Evolutionary conservation across 202 grass and related monocot species (phyloP), one percentile per base, ranked within the genome.

Genomic region (Setaria italica): DNA sequence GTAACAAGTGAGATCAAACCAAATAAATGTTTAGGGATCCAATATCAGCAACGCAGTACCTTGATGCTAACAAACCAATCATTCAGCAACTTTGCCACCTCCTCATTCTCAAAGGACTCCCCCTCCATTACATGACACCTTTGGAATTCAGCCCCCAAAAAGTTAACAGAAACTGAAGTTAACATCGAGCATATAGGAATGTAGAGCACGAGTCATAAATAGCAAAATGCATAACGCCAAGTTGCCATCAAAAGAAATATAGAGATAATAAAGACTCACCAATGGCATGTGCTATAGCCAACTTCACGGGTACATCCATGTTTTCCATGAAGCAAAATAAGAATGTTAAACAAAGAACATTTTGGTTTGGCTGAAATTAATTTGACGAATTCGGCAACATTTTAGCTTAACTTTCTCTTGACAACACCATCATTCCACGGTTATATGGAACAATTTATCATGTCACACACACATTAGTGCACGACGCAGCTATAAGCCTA

Each of bases 51-150:
- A 10, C 54, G 60, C 19, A 75, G 0, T 80, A 98, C 95, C 93
- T 98, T 98, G 88, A 98, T 95, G 93, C 93, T 98, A 82, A 98
- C 91, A 89, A 98, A 98, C 86, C 88, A 95, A 41, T 98, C 91
- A 80, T 95, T 98, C 71, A 98, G 71, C 74, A 95, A 85, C 88
- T 93, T 93, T 8, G 95, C 89, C 77, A 98, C 81, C 56, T 98
- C 93, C 57, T 94, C 93, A 51, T 92, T 93, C 88, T 98, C 91
- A 71, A 98, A 98, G 45, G 95, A 98, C 64, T 98, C 93, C 17
- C 94, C 93, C 67, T 98, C 93, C 95, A 98, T 95, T 2, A 98
- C 95, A 88, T 98, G 95, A 55, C 91, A 98, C 95, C 95, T 98
- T 79, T 3, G 39, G 76, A 55, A 84, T 77, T 73, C 72, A 88